phyloP scores from a whole-genome alignment of 257 asterid genomes.

The Fraxinus pennsylvanica region DNA sequence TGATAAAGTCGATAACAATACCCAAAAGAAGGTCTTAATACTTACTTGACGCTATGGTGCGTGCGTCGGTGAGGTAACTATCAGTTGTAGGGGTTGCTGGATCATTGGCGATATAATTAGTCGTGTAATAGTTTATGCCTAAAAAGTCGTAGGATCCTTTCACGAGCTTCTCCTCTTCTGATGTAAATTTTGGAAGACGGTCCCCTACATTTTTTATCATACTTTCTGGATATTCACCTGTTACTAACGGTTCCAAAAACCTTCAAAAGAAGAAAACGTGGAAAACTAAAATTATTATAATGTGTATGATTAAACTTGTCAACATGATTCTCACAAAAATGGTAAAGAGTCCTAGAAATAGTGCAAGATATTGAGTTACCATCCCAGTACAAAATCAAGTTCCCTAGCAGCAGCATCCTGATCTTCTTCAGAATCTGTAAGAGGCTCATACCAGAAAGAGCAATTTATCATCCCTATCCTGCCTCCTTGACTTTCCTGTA shows the following conservation, averaged over 20 bases:
- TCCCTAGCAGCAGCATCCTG: constrained; percentile 14
- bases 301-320: too few relatives aligned
- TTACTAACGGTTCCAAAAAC: constrained; percentile 38
- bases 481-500: constrained; percentile 17
- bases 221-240: constrained; percentile 29
- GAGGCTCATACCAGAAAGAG: constrained; percentile 9
- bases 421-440: not conserved
- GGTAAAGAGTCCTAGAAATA: not conserved
- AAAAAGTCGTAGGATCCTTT: constrained; percentile 31
- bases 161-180: constrained; percentile 17
- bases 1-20: too few relatives aligned
- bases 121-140: constrained; percentile 41
- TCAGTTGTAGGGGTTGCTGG: not conserved
- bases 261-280: constrained; percentile 13
- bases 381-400: constrained; percentile 21
- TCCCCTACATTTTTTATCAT: constrained; percentile 9
- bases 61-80: not conserved
- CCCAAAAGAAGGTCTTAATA: not conserved
- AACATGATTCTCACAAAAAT: not conserved
- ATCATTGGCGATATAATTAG: constrained; percentile 17
- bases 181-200: constrained; percentile 2
- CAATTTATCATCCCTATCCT: constrained; percentile 15
- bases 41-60: not conserved
- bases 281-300: not conserved
- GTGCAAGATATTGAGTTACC: constrained; percentile 10